phyloP scores from a whole-genome alignment of 768 basidiomycete genomes.

The Termitomyces sp. region DNA sequence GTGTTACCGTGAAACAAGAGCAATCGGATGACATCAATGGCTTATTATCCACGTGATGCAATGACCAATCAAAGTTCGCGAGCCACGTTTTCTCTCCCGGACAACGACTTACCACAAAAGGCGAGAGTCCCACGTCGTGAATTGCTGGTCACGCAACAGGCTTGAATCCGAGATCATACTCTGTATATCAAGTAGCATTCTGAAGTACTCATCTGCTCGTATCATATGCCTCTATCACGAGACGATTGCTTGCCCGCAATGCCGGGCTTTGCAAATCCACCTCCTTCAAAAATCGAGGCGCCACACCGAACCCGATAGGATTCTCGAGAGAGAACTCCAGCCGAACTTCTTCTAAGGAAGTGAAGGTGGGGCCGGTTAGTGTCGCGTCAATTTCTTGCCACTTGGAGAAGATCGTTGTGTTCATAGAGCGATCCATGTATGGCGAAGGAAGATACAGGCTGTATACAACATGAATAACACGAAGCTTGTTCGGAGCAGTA shows the following conservation, averaged over 20 bases:
- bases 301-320: constrained; percentile 28
- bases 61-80: background rate
- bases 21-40: background rate
- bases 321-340: constrained; percentile 31
- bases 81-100: too few species aligned
- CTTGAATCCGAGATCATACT: background rate
- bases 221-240: constrained; percentile 26
- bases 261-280: constrained; percentile 27
- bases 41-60: background rate
- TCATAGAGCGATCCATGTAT: constrained; percentile 28
- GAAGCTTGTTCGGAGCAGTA: constrained; percentile 19
- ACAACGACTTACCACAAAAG: too few species aligned
- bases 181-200: background rate
- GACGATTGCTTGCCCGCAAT: constrained; percentile 20
- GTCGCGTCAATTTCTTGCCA: constrained; percentile 28
- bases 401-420: constrained; percentile 24
- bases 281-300: constrained; percentile 29
- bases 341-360: constrained; percentile 22
- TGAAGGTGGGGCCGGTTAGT: constrained; percentile 22
- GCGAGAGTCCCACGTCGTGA: too few species aligned
- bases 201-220: constrained; percentile 21
- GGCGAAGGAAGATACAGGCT: constrained; percentile 28
- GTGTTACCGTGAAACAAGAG: constrained; percentile 3
- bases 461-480: constrained; percentile 23
- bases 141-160: background rate